Base-by-base conservation (phyloP, 306 rosid species). In the Pueraria montana region DNA sequence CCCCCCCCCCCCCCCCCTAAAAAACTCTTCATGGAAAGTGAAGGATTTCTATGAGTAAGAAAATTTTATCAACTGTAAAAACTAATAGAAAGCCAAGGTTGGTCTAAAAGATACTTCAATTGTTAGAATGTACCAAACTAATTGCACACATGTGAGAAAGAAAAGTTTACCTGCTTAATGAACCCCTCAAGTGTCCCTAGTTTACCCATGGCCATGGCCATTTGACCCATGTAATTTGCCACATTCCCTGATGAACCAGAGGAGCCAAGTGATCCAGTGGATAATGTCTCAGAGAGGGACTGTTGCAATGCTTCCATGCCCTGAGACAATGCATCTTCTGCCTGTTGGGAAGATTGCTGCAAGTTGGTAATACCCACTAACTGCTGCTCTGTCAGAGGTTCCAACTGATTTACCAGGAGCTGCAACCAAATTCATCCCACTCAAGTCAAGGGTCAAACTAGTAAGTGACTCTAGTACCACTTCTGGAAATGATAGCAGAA, bases 261-360 rank as follows among this genome's bases (percentile, higher is more conserved):
- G 53, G 98, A 87, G 18, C 91, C 94, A 14, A 77, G 93, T 59
- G 90, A 52, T 56, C 93, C 96, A 11, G 89, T 87, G 45, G 92
- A 88, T 78, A 94, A 82, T 30, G 96, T 92, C 85, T 94, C 97
- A 1, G 95, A 79, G 11, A 94, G 89, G 59, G 97, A 92, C 74
- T 92, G 98, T 68, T 92, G 98, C 91, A 94, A 87, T 52, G 97
- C 97, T 72, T 94, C 98, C 98, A 92, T 92, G 59, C 98, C 98
- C 80, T 94, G 98, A 56, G 97, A 94, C 88, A 94, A 82, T 11
- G 98, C 98, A 80, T 94, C 98, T 87, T 94, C 98, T 1, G 96
- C 98, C 70, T 94, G 94, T 80, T 94, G 98, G 45, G 98, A 94
- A 3, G 98, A 91, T 50, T 91, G 94, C 87, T 92, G 98, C 84